Base-by-base conservation (phyloP, 331 rosid genomes). In the Quercus phellos region DNA sequence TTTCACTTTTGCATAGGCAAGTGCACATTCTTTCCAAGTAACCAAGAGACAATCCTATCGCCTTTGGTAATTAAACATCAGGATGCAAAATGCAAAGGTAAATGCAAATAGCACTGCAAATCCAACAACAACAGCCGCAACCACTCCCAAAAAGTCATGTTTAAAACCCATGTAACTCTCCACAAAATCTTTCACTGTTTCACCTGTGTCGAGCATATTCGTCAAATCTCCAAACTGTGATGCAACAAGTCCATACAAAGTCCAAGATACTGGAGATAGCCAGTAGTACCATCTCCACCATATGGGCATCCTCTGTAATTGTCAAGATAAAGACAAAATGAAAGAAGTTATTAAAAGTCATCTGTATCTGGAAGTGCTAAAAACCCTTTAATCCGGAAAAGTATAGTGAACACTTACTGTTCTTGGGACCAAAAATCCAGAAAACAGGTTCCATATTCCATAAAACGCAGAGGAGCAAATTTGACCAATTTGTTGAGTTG, bases 1-100 rank as follows among this genome's bases (percentile, higher is more conserved):
- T 46, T 46, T 46, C 13, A 46, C 51, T 46, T 43, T 46, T 46
- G 4, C 51, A 46, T 46, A 12, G 4, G 1, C 51, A 46, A 46
- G 17, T 55, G 11, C 61, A 55, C 24, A 6, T 22, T 46, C 46
- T 38, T 8, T 38, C 46, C 12, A 38, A 7, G 46, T 2, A 8
- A 8, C 11, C 46, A 38, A 38, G 46, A 38, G 46, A 8, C 46
- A 38, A 38, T 8, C 46, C 77, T 79, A 79, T 11, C 82, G 82
- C 77, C 19, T 79, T 42, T 79, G 82, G 56, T 72, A 79, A 51
- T 72, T 72, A 30, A 72, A 32, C 22, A 5, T 2, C 51, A 9
- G 55, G 24, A 55, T 72, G 51, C 32, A n/a, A n/a, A 30, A 30
- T 27, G 51, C 74, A 26, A 70, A 70, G 35, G 17, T 18, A 21